A percentile compares a stretch with the other conserved stretches of the same genome.
Evolutionary conservation across 257 asterid genomes (phyloP).

Genomic region (Hygrophila difformis): DNA sequence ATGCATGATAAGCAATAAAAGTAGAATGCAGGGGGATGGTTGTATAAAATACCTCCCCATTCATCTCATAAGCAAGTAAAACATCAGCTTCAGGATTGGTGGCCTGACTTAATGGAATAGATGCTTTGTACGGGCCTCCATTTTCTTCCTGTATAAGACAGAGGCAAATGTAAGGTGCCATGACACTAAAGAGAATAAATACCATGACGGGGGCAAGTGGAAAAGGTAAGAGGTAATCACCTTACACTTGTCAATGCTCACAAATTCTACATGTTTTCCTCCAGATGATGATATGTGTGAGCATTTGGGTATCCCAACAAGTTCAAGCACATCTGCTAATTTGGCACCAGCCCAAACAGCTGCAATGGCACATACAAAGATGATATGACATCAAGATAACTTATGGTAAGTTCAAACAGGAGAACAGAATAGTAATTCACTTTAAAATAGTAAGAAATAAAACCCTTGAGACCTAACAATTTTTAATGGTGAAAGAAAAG

Average conservation of each 20-base stretch:
- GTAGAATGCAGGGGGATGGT: no score
- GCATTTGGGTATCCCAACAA: constrained; percentile 66
- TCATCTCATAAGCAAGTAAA: constrained; percentile 95
- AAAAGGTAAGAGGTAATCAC: constrained; percentile 24
- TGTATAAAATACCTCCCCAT: constrained; percentile 63
- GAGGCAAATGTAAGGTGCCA: constrained; percentile 11
- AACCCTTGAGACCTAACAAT: not conserved
- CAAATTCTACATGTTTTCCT: constrained; percentile 87
- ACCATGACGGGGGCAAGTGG: constrained; percentile 8
- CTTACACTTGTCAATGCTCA: constrained; percentile 97
- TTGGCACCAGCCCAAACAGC: constrained; percentile 97
- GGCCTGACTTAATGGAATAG: constrained; percentile 83
- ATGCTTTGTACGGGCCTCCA: constrained; percentile 97
- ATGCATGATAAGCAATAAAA: no score
- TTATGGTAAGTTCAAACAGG: constrained; percentile 4
- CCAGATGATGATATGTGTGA: constrained; percentile 50
- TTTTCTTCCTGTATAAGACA: constrained; percentile 72
- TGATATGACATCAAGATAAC: constrained; percentile 7
- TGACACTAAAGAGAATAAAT: not conserved
- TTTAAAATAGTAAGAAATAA: not conserved
- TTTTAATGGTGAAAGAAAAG: no score
- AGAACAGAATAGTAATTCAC: constrained; percentile 8
- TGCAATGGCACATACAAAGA: constrained; percentile 25
- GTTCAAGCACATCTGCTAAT: constrained; percentile 86
- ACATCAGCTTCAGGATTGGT: constrained; percentile 92